phyloP scores from a whole-genome alignment of 352 stramenopile species.

The Globisporangium radiosum region DNA sequence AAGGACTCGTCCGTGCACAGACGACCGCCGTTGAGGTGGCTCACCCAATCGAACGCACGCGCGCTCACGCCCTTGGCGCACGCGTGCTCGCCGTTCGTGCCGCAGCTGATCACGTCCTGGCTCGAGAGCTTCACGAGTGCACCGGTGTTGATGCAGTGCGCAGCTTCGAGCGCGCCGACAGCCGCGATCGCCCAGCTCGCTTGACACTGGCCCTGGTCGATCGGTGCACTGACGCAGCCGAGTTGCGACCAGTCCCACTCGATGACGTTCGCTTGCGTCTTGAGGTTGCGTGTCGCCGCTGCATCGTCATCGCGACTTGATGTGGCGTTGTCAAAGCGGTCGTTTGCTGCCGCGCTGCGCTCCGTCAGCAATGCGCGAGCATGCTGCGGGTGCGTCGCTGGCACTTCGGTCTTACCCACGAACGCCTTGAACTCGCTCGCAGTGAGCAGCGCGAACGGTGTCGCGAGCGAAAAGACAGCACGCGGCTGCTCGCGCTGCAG shows the following conservation, averaged over 20 bases:
- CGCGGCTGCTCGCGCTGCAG: slow-evolving; percentile 38
- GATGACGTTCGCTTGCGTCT: neutral
- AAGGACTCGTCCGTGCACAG: slow-evolving; percentile 42
- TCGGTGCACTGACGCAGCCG: slow-evolving; percentile 64
- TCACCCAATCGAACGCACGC: slow-evolving; percentile 47
- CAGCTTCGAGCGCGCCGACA: slow-evolving; percentile 40
- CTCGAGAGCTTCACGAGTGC: slow-evolving; percentile 33
- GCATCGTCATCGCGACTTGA: neutral
- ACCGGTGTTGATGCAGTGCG: slow-evolving; percentile 30
- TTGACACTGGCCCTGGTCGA: slow-evolving; percentile 40
- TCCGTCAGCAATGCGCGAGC: neutral
- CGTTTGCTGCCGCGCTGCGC: neutral
- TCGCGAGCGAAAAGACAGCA: slow-evolving; percentile 47
- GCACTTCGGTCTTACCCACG: slow-evolving; percentile 23
- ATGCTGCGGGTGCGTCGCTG: neutral
- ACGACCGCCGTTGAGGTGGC: slow-evolving; percentile 26
- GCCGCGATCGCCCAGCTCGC: slow-evolving; percentile 52
- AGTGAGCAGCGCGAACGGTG: slow-evolving; percentile 52
- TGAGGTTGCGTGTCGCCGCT: slow-evolving; percentile 3
- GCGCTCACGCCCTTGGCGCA: slow-evolving; percentile 49
- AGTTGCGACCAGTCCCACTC: slow-evolving; percentile 53
- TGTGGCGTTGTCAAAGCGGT: neutral
- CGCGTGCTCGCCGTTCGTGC: slow-evolving; percentile 25
- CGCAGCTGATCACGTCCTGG: slow-evolving; percentile 66
- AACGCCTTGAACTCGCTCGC: slow-evolving; percentile 43